A percentile compares a stretch with the other conserved stretches of the same genome.
Conservation (phyloP, 257 asterid species). For the Przewalskia tangutica region DNA sequence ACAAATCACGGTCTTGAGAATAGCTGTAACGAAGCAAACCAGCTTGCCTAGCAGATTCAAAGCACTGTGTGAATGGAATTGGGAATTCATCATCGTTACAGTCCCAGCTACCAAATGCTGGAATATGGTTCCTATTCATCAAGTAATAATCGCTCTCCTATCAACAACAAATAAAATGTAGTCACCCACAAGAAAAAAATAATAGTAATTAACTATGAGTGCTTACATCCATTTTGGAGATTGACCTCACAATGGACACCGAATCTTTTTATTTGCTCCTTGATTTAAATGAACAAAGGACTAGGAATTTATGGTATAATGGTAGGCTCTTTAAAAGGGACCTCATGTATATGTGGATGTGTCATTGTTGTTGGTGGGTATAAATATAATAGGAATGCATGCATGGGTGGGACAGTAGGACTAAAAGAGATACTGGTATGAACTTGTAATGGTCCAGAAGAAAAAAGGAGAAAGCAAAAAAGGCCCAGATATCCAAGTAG, state of each 20-base stretch:
- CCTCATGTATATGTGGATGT: no score
- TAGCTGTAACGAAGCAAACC: slow-evolving; percentile 42
- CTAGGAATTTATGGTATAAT: neutral
- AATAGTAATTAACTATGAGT: no score
- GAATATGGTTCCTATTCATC: slow-evolving; percentile 43
- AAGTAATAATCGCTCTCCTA: slow-evolving; percentile 5
- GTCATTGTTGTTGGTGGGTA: neutral
- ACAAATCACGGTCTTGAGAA: slow-evolving; percentile 57
- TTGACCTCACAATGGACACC: neutral
- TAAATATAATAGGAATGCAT: neutral
- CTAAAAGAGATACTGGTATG: neutral
- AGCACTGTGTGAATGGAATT: slow-evolving; percentile 63
- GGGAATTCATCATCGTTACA: slow-evolving; percentile 33
- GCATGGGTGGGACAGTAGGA: neutral
- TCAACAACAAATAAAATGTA: neutral
- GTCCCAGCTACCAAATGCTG: slow-evolving; percentile 91
- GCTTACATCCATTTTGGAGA: no score
- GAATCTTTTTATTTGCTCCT: no score
- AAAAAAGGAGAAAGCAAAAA: neutral
- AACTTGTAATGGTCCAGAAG: neutral
- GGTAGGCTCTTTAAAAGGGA: no score
- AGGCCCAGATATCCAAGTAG: neutral
- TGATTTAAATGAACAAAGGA: no score
- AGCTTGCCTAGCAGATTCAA: slow-evolving; percentile 52
- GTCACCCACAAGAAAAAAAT: neutral